Percentiles rank a stretch among this genome's conserved stretches.
phyloP scores from a whole-genome alignment of 208 protist genomes.

The Crithidia expoeki region DNA sequence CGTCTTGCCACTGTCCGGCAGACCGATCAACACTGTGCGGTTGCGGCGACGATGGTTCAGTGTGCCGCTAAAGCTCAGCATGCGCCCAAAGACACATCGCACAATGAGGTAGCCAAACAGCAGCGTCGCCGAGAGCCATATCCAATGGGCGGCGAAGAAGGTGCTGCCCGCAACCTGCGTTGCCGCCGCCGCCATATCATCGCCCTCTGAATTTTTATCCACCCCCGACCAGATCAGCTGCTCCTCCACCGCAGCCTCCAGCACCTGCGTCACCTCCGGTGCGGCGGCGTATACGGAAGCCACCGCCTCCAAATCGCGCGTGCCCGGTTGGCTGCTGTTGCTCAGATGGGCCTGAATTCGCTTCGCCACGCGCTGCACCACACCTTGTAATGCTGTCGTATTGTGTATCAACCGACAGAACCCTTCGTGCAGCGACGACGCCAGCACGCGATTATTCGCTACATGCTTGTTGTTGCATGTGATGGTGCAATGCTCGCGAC shows the following conservation, averaged over 20 bases:
- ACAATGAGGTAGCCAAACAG: slow-evolving; percentile 24
- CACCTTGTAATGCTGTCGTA: slow-evolving; percentile 6
- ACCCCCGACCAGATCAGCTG: neutral
- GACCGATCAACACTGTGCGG: slow-evolving; percentile 61
- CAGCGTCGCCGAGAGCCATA: slow-evolving; percentile 22
- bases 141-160: slow-evolving; percentile 17
- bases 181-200: no score
- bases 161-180: no score
- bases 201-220: no score
- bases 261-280: slow-evolving; percentile 25
- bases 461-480: neutral
- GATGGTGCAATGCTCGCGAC: neutral
- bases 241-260: slow-evolving; percentile 10
- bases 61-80: slow-evolving; percentile 12
- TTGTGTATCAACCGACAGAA: slow-evolving; percentile 3
- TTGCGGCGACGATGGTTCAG: slow-evolving; percentile 15
- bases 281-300: slow-evolving; percentile 14
- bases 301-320: neutral
- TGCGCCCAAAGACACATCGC: slow-evolving; percentile 16
- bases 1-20: slow-evolving; percentile 80
- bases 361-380: slow-evolving; percentile 13
- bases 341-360: slow-evolving; percentile 9
- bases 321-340: neutral
- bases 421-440: slow-evolving; percentile 1
- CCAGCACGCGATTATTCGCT: neutral